A percentile compares a stretch with the other conserved stretches of the same genome.
Evolutionary conservation across 257 asterid genomes (phyloP).

Genomic region (Primulina eburnea): DNA sequence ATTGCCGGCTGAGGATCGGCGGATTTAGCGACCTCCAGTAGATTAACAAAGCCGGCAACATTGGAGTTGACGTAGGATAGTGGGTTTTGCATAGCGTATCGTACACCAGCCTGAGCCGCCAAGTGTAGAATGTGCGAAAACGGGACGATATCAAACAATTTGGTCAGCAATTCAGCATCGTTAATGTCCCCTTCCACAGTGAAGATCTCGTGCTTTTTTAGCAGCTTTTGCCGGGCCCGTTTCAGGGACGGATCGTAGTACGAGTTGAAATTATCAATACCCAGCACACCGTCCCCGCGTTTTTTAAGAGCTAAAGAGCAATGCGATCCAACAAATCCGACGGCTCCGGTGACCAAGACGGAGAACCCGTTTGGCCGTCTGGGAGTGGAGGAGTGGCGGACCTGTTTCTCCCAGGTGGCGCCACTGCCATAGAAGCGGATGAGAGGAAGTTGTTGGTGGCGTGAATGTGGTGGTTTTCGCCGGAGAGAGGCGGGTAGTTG

Average conservation of each 20-base stretch:
- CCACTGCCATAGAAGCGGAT: constrained; percentile 71
- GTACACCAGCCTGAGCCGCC: constrained; percentile 96
- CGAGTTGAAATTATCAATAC: constrained; percentile 82
- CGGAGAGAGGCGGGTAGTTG: constrained; percentile 59
- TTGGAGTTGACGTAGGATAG: constrained; percentile 69
- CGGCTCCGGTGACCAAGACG: constrained; percentile 87
- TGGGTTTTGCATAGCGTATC: constrained; percentile 97
- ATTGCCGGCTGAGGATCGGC: constrained; percentile 97
- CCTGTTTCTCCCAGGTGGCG: constrained; percentile 75
- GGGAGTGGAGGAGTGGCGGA: constrained; percentile 83
- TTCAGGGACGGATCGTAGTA: constrained; percentile 81
- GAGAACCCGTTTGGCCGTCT: constrained; percentile 79
- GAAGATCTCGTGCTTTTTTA: constrained; percentile 47
- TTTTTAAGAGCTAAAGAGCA: constrained; percentile 72
- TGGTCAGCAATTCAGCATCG: constrained; percentile 50
- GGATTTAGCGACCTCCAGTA: constrained; percentile 66
- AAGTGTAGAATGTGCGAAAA: constrained; percentile 72
- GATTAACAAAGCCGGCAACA: constrained; percentile 74
- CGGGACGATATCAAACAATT: constrained; percentile 78
- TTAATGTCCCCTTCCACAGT: constrained; percentile 74
- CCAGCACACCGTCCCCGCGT: constrained; percentile 91
- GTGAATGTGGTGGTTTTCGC: constrained; percentile 37
- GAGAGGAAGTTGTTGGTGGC: constrained; percentile 55
- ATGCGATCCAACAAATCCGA: constrained; percentile 87
- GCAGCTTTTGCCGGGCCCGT: constrained; percentile 55